Conservation (phyloP, 805 yeast genomes). For the Barnettozyma sucrosica region DNA sequence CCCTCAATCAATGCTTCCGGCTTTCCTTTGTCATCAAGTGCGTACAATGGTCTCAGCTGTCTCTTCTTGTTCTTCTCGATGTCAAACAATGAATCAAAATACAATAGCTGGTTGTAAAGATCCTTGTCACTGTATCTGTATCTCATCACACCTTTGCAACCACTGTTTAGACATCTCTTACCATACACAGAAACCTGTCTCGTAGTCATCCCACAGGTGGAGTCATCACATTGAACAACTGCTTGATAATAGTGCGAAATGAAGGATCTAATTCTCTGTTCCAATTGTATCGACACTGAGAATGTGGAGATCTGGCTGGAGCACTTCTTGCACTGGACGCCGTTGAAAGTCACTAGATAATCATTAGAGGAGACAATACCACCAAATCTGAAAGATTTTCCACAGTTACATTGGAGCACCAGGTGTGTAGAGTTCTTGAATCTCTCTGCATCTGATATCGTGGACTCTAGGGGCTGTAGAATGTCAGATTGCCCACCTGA, state of each 20-base stretch:
- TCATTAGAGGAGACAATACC: conserved; percentile 65
- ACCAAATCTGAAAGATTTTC: conserved; percentile 54
- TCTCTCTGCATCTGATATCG: conserved; percentile 74
- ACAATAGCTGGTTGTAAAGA: conserved; percentile 80
- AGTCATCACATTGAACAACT: conserved; percentile 79
- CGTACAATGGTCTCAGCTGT: conserved; percentile 48
- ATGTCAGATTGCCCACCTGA: conserved; percentile 31
- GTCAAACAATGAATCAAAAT: conserved; percentile 74
- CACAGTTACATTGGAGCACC: conserved; percentile 57
- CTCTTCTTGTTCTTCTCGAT: conserved; percentile 65
- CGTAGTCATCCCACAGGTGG: conserved; percentile 72
- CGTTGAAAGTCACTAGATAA: conserved; percentile 58
- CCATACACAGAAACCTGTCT: conserved; percentile 89
- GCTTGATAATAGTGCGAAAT: conserved; percentile 81
- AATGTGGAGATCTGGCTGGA: conserved; percentile 43
- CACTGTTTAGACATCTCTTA: conserved; percentile 60
- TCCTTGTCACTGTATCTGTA: conserved; percentile 72
- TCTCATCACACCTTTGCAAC: conserved; percentile 73
- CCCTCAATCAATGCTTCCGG: conserved; percentile 36
- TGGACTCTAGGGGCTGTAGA: conserved; percentile 73
- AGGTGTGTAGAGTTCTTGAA: conserved; percentile 61
- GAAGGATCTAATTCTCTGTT: conserved; percentile 59
- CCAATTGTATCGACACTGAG: conserved; percentile 66
- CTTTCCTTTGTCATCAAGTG: conserved; percentile 28
- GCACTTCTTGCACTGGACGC: conserved; percentile 67